Evolutionary conservation across 352 stramenopile genomes (phyloP).

Genomic region (Peronospora tabacina): DNA sequence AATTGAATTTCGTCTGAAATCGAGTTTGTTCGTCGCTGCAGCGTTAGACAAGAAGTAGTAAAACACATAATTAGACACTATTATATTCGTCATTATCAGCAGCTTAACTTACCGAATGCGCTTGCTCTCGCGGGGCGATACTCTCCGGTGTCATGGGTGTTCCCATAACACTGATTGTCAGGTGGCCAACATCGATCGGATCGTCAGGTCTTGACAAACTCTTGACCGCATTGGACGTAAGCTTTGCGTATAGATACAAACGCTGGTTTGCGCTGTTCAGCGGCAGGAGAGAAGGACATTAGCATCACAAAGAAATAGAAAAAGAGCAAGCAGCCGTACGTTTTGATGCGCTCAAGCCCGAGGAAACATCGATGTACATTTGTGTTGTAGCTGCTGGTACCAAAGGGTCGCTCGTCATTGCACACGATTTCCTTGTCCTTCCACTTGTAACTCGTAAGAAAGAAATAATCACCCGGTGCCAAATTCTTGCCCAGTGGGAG

Average conservation of each 20-base stretch:
- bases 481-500: conserved; percentile 67
- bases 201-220: conserved; percentile 53
- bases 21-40: conserved; percentile 35
- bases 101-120: conserved; percentile 22
- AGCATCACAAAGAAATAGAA: conserved; percentile 2
- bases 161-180: conserved; percentile 62
- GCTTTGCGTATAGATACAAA: conserved; percentile 76
- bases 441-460: conserved; percentile 81
- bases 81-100: not conserved
- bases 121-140: conserved; percentile 19
- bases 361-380: conserved; percentile 78
- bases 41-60: conserved; percentile 3
- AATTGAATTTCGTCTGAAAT: conserved; percentile 64
- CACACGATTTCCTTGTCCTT: conserved; percentile 84
- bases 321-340: conserved; percentile 25
- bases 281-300: conserved; percentile 3
- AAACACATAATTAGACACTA: conserved; percentile 5
- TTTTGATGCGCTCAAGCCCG: conserved; percentile 74
- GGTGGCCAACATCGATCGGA: conserved; percentile 46
- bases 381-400: conserved; percentile 78
- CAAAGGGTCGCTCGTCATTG: conserved; percentile 66
- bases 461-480: conserved; percentile 77
- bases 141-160: conserved; percentile 27
- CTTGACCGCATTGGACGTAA: conserved; percentile 67
- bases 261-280: conserved; percentile 41